Conservation (phyloP, 2,329 filamentous ascomycete genomes). For the Alternaria sp. region DNA sequence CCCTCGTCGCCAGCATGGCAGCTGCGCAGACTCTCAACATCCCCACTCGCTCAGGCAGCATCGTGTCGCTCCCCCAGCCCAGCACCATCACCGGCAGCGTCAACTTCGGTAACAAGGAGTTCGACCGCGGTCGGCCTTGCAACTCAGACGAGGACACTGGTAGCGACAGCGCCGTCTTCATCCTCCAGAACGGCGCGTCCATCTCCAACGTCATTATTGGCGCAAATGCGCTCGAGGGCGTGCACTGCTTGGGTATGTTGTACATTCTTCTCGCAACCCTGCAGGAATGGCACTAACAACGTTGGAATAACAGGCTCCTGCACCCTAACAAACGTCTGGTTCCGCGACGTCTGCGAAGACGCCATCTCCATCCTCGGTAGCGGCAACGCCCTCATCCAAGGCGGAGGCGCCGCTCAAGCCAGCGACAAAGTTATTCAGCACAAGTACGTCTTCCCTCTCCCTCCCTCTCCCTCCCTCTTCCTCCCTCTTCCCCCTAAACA, state of each 20-base stretch:
- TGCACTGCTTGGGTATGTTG: constrained; percentile 57
- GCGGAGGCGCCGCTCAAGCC: constrained; percentile 44
- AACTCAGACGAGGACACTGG: constrained; percentile 32
- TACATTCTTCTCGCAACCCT: too few species aligned
- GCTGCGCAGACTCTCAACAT: constrained; percentile 43
- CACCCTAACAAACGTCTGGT: constrained; percentile 47
- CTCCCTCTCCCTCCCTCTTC: too few species aligned
- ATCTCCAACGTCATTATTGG: constrained; percentile 63
- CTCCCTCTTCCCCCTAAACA: too few species aligned
- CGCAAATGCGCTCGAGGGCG: constrained; percentile 56
- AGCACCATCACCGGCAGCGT: constrained; percentile 27
- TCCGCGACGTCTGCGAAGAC: constrained; percentile 43
- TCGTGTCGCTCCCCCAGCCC: constrained; percentile 36
- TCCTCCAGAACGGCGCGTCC: constrained; percentile 57
- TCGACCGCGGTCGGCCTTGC: constrained; percentile 28
- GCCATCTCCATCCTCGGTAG: constrained; percentile 36
- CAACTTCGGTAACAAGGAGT: constrained; percentile 30
- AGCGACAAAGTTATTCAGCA: constrained; percentile 48
- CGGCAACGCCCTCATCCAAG: constrained; percentile 39
- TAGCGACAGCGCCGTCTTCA: constrained; percentile 55
- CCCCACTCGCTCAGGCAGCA: constrained; percentile 35
- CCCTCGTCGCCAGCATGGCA: constrained; percentile 31
- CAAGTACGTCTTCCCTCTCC: constrained; percentile 38
- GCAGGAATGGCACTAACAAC: too few species aligned
- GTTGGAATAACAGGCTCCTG: too few species aligned